Percentiles rank a stretch among this genome's conserved stretches.
These are phyloP conservation scores for Prosopis cineraria DNA, from an alignment of 306 rosid genomes.

Conservation along the genomic window DNA sequence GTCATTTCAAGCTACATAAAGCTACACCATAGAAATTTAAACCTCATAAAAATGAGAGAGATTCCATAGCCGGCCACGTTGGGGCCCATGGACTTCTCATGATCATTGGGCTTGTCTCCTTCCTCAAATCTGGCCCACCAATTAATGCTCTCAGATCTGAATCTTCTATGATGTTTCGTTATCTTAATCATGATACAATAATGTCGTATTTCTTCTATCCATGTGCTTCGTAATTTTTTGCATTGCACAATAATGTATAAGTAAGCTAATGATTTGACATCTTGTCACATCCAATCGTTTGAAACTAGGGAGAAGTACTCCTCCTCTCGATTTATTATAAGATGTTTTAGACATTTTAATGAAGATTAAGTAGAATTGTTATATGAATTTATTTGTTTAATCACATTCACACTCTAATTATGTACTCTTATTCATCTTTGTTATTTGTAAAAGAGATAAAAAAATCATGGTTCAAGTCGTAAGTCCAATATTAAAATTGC, in stretches of 20 bases:
- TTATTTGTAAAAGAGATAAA: too few species aligned
- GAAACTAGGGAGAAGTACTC: too few species aligned
- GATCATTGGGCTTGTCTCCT: slow-evolving; percentile 36
- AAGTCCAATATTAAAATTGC: too few species aligned
- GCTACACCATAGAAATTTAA: slow-evolving; percentile 11
- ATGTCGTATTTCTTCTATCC: not conserved
- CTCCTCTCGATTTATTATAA: too few species aligned
- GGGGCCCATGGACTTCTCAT: slow-evolving; percentile 31
- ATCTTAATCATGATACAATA: not conserved
- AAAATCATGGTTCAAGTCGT: too few species aligned
- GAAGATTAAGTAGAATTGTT: too few species aligned
- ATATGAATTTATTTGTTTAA: too few species aligned
- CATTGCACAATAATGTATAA: not conserved
- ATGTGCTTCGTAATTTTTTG: not conserved
- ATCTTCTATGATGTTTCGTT: slow-evolving; percentile 1
- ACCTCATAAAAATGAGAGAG: slow-evolving; percentile 4
- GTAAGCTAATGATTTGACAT: not conserved
- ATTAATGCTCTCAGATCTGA: slow-evolving; percentile 6
- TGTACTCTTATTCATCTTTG: too few species aligned
- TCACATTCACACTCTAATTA: too few species aligned
- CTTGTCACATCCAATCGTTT: not conserved
- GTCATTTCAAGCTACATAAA: slow-evolving; percentile 6
- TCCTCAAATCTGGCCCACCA: slow-evolving; percentile 29
- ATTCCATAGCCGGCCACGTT: not conserved
- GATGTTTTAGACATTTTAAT: too few species aligned